Evolutionary conservation across 2,329 filamentous ascomycete species (phyloP), one percentile per base, ranked within the genome.

Genomic region (Bipolaris cookei): DNA sequence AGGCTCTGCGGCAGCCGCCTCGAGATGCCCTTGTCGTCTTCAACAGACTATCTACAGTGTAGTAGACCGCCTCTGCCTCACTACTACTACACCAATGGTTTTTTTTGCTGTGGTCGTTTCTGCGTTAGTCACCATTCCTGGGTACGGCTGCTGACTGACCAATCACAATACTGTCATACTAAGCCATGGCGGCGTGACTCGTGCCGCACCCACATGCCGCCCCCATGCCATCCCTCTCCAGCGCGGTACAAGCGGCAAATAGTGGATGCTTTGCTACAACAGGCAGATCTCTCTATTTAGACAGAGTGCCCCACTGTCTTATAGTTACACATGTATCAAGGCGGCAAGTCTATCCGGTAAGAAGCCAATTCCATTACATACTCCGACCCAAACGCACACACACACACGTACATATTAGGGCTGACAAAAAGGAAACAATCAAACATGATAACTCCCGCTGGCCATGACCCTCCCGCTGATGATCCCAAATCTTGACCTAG

Each of bases 1-100:
- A 60, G 57, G 62, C 62, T 64, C 59, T 59, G 62, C 62, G 62
- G 59, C 32, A 48, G 21, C 16, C 35, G 21, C 45, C 54, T 47
- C 50, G 10, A 51, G 39, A 39, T 34, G 41, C 51, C 37, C 54
- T 20, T 47, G n/a, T 48, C 14, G 25, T 46, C 47, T 44, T 45
- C 6, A 16, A 42, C 8, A 49, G 14, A 25, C 47, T 48, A 13
- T 13, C 28, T 30, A 10, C 2, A 30, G 10, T 30, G 3, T 30
- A 30, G 28, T 30, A 30, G 11, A 14, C 21, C 21, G 16, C 25
- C 51, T 20, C 49, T 23, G 20, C 16, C 48, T 23, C 13, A 7
- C 37, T 38, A 10, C 6, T 32, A 4, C 11, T 11, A 14, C 18
- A 30, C 25, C 28, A 30, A 13, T 30, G 28, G 25, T 4, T 25